These are phyloP conservation scores for Bolboschoenoplectus hybrid DNA, from an alignment of 202 grass and related monocot genomes.

Conservation along the genomic window DNA sequence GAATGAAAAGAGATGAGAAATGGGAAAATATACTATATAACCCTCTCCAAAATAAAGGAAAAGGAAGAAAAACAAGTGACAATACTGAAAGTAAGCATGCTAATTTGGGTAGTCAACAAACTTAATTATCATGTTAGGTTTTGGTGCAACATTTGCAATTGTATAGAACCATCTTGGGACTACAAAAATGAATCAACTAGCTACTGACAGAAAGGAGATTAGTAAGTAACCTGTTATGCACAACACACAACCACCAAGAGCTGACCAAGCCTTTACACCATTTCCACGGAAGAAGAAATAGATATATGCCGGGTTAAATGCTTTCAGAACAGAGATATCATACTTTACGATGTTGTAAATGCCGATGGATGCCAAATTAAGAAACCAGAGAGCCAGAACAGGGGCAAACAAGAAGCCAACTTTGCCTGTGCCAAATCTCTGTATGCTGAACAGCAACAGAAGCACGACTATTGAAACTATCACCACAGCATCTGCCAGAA, in stretches of 20 bases:
- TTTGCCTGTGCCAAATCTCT: conserved; percentile 97
- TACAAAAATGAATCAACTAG: background rate
- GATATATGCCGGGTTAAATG: conserved; percentile 87
- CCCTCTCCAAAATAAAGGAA: conserved; percentile 21
- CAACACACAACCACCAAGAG: conserved; percentile 96
- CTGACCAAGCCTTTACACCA: conserved; percentile 77
- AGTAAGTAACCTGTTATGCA: conserved; percentile 84
- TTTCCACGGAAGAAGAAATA: conserved; percentile 87
- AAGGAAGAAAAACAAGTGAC: background rate
- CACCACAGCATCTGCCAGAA: conserved; percentile 83
- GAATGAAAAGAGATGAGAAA: conserved; percentile 28
- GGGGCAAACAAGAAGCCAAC: conserved; percentile 94
- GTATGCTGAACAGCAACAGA: conserved; percentile 83
- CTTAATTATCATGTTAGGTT: conserved; percentile 11
- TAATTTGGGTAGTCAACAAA: background rate
- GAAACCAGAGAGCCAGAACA: conserved; percentile 84
- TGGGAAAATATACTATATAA: background rate
- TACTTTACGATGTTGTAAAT: conserved; percentile 87
- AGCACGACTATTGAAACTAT: conserved; percentile 74
- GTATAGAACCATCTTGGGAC: background rate
- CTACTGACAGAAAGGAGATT: background rate
- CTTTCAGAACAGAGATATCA: conserved; percentile 77
- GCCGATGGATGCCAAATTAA: conserved; percentile 77
- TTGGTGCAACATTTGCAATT: background rate
- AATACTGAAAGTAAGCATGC: background rate